A percentile compares a stretch with the other conserved stretches of the same genome.
Conservation (phyloP, 1,284 basidiomycete species). For the Polyporus tsugae region DNA sequence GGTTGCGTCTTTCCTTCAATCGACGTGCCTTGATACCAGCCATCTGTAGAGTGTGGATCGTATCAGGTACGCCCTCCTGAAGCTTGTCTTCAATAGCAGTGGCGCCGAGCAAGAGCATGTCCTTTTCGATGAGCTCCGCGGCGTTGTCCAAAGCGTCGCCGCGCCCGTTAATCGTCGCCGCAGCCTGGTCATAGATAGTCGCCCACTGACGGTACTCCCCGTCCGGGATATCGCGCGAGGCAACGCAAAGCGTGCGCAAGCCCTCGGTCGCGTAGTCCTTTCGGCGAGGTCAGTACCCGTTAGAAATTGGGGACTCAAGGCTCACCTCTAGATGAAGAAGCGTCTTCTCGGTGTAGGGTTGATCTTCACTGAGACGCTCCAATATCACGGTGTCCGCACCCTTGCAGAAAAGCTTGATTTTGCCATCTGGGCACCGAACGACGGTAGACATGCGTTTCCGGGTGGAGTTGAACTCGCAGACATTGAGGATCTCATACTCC, state of each 20-base stretch:
- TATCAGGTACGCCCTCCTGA: slow-evolving; percentile 98
- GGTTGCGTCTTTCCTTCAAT: neutral
- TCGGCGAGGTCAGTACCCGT: slow-evolving; percentile 4
- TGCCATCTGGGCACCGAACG: slow-evolving; percentile 87
- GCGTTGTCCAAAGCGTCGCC: slow-evolving; percentile 94
- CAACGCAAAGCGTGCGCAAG: slow-evolving; percentile 95
- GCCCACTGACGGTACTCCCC: slow-evolving; percentile 94
- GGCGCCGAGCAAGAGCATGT: slow-evolving; percentile 92
- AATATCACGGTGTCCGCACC: slow-evolving; percentile 98
- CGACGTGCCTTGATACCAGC: slow-evolving; percentile 90
- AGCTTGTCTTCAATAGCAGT: slow-evolving; percentile 99
- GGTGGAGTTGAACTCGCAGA: slow-evolving; percentile 99
- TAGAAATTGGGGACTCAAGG: neutral
- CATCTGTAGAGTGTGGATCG: slow-evolving; percentile 97
- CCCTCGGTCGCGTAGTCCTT: slow-evolving; percentile 98
- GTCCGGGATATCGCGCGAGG: slow-evolving; percentile 90
- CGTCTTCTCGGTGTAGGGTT: slow-evolving; percentile 89
- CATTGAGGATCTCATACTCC: slow-evolving; percentile 94
- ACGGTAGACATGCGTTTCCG: slow-evolving; percentile 98
- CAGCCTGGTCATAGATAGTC: slow-evolving; percentile 89
- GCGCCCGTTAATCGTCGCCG: slow-evolving; percentile 91
- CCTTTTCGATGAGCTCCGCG: slow-evolving; percentile 95
- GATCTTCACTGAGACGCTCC: slow-evolving; percentile 85
- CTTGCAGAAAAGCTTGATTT: slow-evolving; percentile 96
- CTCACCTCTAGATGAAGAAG: slow-evolving; percentile 88